A percentile compares a stretch with the other conserved stretches of the same genome.
Conservation (phyloP, 2,329 filamentous ascomycete species). For the Cylindrodendrum hubeiense region DNA sequence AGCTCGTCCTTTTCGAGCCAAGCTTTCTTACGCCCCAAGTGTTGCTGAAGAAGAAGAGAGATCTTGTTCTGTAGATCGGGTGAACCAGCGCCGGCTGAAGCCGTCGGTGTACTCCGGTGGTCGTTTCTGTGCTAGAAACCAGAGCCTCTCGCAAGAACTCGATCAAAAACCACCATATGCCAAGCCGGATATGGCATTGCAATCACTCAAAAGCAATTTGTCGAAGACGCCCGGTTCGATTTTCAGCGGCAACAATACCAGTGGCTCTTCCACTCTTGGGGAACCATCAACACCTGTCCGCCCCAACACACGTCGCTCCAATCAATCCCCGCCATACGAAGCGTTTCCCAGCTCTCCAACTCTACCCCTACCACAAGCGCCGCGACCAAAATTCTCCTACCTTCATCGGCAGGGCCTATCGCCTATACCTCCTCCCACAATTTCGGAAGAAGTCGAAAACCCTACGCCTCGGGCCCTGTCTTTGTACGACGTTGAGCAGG, state of each 20-base stretch:
- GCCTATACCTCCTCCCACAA: background rate
- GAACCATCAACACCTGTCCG: too few species aligned
- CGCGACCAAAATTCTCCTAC: background rate
- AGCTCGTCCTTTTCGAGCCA: background rate
- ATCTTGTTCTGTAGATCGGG: background rate
- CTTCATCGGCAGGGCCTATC: background rate
- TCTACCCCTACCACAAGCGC: background rate
- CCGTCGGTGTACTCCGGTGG: background rate
- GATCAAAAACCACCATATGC: background rate
- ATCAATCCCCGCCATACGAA: too few species aligned
- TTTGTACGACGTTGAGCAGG: background rate
- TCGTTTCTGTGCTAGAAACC: background rate
- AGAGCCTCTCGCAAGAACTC: background rate
- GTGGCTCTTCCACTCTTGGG: too few species aligned
- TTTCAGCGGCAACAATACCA: too few species aligned
- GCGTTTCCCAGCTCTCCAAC: background rate
- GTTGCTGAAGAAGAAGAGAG: background rate
- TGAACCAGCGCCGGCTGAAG: background rate
- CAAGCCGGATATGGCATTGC: background rate
- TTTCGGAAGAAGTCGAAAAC: background rate
- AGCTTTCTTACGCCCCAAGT: background rate
- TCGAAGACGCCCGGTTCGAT: too few species aligned
- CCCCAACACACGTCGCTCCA: too few species aligned
- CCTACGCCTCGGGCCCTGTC: background rate
- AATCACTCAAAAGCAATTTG: too few species aligned